These are phyloP conservation scores for Buxus sempervirens DNA, from an alignment of 164 flowering plant genomes.

Conservation along the genomic window DNA sequence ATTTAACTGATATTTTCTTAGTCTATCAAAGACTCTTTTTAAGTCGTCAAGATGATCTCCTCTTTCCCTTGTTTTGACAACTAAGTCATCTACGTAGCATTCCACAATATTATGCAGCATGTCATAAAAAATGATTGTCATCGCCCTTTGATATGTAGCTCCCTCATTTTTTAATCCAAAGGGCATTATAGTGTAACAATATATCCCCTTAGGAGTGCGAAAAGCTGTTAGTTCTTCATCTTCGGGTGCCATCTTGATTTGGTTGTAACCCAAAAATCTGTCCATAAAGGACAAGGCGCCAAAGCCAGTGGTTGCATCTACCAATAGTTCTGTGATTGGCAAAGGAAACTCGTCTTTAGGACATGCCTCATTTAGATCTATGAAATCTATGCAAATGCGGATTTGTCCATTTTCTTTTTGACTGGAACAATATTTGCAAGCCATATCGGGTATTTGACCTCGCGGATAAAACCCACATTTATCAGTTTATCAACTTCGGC, in stretches of 20 bases:
- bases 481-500: no score
- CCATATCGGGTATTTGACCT: neutral
- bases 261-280: neutral
- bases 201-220: neutral
- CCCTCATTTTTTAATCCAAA: no score
- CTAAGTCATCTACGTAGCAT: neutral
- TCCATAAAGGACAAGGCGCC: neutral
- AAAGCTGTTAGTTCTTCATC: neutral
- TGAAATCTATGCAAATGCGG: neutral
- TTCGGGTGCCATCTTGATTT: neutral
- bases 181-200: no score
- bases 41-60: neutral
- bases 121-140: neutral
- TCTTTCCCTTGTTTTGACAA: neutral
- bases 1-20: no score
- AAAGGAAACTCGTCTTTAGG: no score
- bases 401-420: neutral
- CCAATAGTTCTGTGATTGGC: neutral
- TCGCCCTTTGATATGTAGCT: no score
- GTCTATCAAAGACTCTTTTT: no score
- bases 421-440: neutral
- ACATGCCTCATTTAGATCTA: no score
- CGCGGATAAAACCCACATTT: neutral
- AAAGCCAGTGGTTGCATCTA: neutral
- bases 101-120: neutral